Conservation (phyloP, 2,329 filamentous ascomycete species). For the Aspergillus ibericus region DNA sequence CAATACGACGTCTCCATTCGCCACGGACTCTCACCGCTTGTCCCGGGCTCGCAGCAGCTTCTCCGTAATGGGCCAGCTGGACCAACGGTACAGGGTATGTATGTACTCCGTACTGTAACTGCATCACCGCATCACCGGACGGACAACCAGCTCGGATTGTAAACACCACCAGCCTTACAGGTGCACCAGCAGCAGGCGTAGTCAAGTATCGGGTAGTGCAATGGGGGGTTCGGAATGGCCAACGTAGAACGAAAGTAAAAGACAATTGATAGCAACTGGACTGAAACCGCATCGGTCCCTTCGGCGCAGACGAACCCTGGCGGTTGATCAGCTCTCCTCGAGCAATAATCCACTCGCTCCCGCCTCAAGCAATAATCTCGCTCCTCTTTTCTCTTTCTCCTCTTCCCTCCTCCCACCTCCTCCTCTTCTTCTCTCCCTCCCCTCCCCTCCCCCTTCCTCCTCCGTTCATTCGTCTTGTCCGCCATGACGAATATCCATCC, state of each 20-base stretch:
- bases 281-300: neutral
- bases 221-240: neutral
- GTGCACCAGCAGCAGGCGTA: too few relatives aligned
- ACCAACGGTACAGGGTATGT: neutral
- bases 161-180: too few relatives aligned
- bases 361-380: neutral
- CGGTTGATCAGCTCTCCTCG: neutral
- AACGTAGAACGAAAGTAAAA: neutral
- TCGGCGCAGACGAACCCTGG: neutral
- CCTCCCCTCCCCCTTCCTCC: conserved; percentile 22
- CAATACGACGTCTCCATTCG: too few relatives aligned
- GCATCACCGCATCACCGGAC: too few relatives aligned
- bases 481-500: conserved; percentile 44
- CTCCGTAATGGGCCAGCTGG: neutral
- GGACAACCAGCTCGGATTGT: too few relatives aligned
- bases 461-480: conserved; percentile 29
- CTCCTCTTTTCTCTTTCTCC: conserved; percentile 9
- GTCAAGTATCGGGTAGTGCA: too few relatives aligned
- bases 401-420: conserved; percentile 17
- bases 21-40: neutral
- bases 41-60: neutral
- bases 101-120: too few relatives aligned
- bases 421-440: conserved; percentile 19
- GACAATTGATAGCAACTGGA: too few relatives aligned
- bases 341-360: neutral